Conservation (phyloP, 2,329 filamentous ascomycete genomes). For the Beauveria varroae region DNA sequence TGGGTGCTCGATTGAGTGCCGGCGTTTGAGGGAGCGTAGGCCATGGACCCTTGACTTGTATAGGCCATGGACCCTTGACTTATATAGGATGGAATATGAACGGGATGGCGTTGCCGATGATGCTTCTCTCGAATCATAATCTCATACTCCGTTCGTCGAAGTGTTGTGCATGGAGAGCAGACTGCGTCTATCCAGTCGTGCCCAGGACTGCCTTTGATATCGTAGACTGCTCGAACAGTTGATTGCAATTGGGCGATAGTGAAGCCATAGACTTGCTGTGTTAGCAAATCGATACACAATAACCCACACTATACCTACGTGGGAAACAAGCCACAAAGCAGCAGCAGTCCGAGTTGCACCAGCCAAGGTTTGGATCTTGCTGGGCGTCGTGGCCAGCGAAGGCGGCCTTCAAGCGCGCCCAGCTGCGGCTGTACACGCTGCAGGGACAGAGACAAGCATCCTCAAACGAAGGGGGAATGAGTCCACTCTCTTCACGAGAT, state of each 20-base stretch:
- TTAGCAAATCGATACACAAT: neutral
- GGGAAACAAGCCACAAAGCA: constrained; percentile 20
- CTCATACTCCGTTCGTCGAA: constrained; percentile 25
- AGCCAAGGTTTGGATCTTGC: constrained; percentile 13
- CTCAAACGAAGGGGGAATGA: neutral
- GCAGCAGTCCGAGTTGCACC: constrained; percentile 19
- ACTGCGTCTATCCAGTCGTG: constrained; percentile 21
- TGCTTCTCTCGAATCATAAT: constrained; percentile 23
- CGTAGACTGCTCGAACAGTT: constrained; percentile 25
- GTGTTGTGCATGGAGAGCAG: constrained; percentile 21
- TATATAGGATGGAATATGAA: neutral
- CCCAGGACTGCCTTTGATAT: constrained; percentile 20
- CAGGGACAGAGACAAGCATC: constrained; percentile 19
- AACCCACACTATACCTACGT: constrained; percentile 16
- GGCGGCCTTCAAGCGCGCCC: constrained; percentile 18
- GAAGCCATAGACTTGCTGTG: constrained; percentile 22
- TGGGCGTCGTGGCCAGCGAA: constrained; percentile 16
- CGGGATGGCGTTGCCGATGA: neutral
- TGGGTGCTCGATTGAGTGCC: neutral
- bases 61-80: neutral
- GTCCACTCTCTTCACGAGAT: neutral
- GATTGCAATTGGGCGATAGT: constrained; percentile 23
- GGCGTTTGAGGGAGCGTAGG: neutral
- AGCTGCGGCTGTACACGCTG: constrained; percentile 20
- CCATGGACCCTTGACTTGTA: neutral